Evolutionary conservation across 2,329 filamentous ascomycete genomes (phyloP), one percentile per base, ranked within the genome.

Genomic region (Apiospora saccharicola): DNA sequence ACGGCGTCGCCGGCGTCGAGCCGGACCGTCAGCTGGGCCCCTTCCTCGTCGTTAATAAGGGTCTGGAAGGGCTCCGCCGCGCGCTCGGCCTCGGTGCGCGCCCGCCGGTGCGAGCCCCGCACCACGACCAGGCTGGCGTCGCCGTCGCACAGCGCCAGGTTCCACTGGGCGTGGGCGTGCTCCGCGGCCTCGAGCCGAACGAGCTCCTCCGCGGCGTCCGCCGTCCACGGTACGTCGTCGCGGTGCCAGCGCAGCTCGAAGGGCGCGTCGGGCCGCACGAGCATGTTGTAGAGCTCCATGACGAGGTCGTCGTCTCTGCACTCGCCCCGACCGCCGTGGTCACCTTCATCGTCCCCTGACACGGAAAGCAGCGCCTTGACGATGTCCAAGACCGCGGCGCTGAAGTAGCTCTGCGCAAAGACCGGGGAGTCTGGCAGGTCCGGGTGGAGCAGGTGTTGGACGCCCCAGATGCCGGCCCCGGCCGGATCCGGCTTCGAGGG

Each of bases 251-350:
- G 85, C 69, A 98, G 86, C 77, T 90, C 90, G 78, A 96, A 97
- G 75, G 92, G 90, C 3, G 79, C 76, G 51, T 91, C 90, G 0
- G 94, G 94, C 6, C 92, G 86, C 19, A 97, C 91, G 10, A 97
- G 90, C 82, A 97, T 87, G 80, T 98, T 98, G 83, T 94, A 95
- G 24, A 98, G 84, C 82, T 97, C 95, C 90, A 97, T 93, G 51
- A 96, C 92, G 30, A 98, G 85, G 1, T 91, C 86, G 6, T 92
- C 89, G 46, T 91, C 88, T 24, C 75, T 70, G 75, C 81, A 82
- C 22, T 83, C 85, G 30, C 57, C 57, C 14, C 57, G 7, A 7
- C 57, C 57, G 10, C 8, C 8, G 16, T 13, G 7, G 4, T 30
- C 26, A 22, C 7, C 51, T 7, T 57, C 24, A 16, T 19, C 26